These are phyloP conservation scores for Euryodendron excelsum DNA, from an alignment of 148 eudicot genomes.

Conservation along the genomic window DNA sequence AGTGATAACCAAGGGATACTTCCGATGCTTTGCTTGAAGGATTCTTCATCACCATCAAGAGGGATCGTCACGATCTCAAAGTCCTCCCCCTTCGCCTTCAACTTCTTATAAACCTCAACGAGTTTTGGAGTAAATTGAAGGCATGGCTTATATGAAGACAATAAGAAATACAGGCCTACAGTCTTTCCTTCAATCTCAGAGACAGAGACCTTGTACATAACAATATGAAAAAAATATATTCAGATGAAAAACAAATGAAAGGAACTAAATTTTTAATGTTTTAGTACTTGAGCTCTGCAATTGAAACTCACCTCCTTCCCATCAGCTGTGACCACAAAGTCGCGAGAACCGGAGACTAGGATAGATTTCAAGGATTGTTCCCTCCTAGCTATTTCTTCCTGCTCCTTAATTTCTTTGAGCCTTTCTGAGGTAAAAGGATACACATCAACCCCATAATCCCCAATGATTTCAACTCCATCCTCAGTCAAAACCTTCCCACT, in stretches of 20 bases:
- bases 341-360: conserved; percentile 38
- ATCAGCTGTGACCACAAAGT: conserved; percentile 41
- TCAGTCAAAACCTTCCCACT: conserved; percentile 16
- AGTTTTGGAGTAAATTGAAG: conserved; percentile 40
- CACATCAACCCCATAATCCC: conserved; percentile 19
- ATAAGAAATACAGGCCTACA: conserved; percentile 55
- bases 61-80: conserved; percentile 65
- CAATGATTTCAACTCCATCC: conserved; percentile 18
- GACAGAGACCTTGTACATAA: conserved; percentile 42
- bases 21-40: conserved; percentile 33
- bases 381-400: conserved; percentile 39
- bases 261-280: not conserved
- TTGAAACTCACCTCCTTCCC: conserved; percentile 32
- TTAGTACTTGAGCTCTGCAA: not conserved
- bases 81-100: conserved; percentile 47
- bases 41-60: conserved; percentile 43
- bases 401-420: conserved; percentile 30
- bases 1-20: conserved; percentile 54
- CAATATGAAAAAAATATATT: not conserved
- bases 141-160: conserved; percentile 20
- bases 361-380: conserved; percentile 38
- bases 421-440: conserved; percentile 20
- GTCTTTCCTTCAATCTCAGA: conserved; percentile 68
- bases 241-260: not conserved
- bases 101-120: conserved; percentile 37